A percentile compares a stretch with the other conserved stretches of the same genome.
phyloP scores from a whole-genome alignment of 2,329 filamentous ascomycete species.

The Colletotrichum costaricense region DNA sequence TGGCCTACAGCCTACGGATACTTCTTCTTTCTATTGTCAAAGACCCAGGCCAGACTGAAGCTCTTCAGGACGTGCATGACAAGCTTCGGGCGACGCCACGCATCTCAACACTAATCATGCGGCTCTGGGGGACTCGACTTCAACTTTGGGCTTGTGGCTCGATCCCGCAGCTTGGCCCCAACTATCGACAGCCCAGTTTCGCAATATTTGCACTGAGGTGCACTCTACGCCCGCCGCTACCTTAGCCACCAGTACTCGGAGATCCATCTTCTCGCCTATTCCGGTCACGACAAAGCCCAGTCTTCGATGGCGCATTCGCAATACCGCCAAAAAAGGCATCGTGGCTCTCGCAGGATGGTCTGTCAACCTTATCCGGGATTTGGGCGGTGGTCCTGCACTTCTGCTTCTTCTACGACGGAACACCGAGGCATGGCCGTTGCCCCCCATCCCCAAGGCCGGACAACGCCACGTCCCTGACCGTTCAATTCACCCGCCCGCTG shows the following conservation, averaged over 20 bases:
- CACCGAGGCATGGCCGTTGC: background rate
- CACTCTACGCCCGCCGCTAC: background rate
- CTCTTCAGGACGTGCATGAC: background rate
- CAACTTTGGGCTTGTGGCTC: background rate
- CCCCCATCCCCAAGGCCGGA: background rate
- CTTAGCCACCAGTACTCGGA: background rate
- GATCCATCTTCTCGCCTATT: background rate
- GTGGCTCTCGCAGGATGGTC: background rate
- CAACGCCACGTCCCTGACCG: constrained; percentile 2
- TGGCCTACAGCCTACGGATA: background rate
- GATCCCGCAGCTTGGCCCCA: background rate
- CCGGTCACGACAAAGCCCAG: background rate
- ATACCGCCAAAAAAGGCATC: background rate
- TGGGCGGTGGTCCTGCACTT: background rate
- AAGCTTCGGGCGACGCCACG: background rate
- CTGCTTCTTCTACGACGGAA: background rate
- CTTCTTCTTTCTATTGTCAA: background rate
- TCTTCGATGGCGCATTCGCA: background rate
- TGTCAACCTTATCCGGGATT: background rate
- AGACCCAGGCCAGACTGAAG: background rate
- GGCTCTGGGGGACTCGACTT: background rate
- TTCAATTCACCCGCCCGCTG: background rate
- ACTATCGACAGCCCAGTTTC: background rate
- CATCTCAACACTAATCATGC: background rate
- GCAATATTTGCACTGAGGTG: background rate